phyloP scores from a whole-genome alignment of 345 rosid species.

The Geranium rotundifolium region DNA sequence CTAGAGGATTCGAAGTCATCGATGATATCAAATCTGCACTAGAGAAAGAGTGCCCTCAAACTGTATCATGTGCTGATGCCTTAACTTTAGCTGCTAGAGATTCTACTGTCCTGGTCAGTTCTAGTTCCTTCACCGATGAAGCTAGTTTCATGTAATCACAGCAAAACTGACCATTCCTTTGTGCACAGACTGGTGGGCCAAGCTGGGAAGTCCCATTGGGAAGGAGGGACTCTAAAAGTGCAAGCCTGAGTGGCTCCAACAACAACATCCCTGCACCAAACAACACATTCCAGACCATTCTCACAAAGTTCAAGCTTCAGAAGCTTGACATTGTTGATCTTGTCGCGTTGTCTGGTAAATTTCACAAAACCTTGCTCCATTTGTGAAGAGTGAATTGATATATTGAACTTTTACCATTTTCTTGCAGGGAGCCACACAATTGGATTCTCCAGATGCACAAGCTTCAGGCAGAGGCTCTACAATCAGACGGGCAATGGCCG shows the following conservation, averaged over 20 bases:
- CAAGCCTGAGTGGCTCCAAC: constrained; percentile 74
- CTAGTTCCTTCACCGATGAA: neutral
- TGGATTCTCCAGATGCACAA: constrained; percentile 74
- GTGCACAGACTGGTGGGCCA: constrained; percentile 67
- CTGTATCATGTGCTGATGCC: constrained; percentile 80
- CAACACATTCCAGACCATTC: constrained; percentile 61
- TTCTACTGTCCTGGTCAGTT: constrained; percentile 70
- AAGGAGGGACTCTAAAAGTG: constrained; percentile 63
- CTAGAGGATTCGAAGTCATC: constrained; percentile 72
- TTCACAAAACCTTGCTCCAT: too few relatives aligned
- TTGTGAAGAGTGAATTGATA: too few relatives aligned
- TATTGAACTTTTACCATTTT: neutral
- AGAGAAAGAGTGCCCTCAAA: constrained; percentile 65
- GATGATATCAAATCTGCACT: constrained; percentile 68
- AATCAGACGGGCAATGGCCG: constrained; percentile 51
- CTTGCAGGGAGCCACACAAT: constrained; percentile 85
- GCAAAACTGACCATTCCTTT: neutral
- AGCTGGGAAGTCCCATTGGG: constrained; percentile 81
- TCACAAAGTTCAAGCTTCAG: constrained; percentile 44
- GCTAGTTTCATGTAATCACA: neutral
- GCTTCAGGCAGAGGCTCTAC: constrained; percentile 85
- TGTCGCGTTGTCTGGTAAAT: constrained; percentile 72
- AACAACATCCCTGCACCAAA: constrained; percentile 64
- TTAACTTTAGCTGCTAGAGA: constrained; percentile 80
- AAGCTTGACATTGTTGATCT: constrained; percentile 70